These are phyloP conservation scores for Sequoia sempervirens DNA, from an alignment of 75 land plant species.

Conservation along the genomic window DNA sequence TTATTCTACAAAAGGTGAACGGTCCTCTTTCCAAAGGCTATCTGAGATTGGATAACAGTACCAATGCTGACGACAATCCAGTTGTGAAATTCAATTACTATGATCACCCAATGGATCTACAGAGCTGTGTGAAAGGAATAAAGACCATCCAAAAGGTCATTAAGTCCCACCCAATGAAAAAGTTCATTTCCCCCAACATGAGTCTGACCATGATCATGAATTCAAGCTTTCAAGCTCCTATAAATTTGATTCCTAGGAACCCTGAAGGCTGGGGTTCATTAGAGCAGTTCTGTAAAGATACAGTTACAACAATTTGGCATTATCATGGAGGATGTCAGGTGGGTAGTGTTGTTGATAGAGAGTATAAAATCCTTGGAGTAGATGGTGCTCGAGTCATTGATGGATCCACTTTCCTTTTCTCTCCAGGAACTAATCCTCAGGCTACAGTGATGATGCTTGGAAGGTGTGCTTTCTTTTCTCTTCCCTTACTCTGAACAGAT, in stretches of 20 bases:
- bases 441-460: constrained; percentile 85
- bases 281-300: constrained; percentile 59
- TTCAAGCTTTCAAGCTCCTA: background rate
- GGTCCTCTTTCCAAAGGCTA: background rate
- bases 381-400: constrained; percentile 61
- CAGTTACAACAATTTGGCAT: constrained; percentile 83
- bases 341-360: constrained; percentile 55
- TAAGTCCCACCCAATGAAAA: background rate
- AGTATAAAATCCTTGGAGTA: constrained; percentile 52
- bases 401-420: constrained; percentile 46
- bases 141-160: background rate
- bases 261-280: constrained; percentile 26
- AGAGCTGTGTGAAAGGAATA: background rate
- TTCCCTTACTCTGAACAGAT: background rate
- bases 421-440: constrained; percentile 88
- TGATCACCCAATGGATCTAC: background rate
- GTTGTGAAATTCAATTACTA: background rate
- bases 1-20: background rate
- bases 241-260: constrained; percentile 26
- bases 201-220: background rate
- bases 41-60: background rate
- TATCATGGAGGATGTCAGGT: constrained; percentile 83
- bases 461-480: constrained; percentile 24
- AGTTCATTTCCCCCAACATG: background rate
- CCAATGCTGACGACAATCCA: background rate